Conservation (phyloP, 192 early-diverging fungal species). For the Funneliformis geosporum region DNA sequence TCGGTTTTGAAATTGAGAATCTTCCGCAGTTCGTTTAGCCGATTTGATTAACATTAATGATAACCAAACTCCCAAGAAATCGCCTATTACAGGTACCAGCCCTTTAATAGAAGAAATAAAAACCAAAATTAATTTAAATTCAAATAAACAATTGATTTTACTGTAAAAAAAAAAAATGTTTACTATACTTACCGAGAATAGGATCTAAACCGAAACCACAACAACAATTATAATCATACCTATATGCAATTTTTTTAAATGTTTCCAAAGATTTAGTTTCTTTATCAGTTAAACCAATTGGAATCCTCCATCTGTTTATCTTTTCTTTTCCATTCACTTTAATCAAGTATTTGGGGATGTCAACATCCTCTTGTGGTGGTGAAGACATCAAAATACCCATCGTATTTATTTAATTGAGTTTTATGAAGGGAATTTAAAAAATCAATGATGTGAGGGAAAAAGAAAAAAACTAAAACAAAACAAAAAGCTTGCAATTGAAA, state of each 20-base stretch:
- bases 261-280: neutral
- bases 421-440: neutral
- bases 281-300: neutral
- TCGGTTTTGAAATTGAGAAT: neutral
- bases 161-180: neutral
- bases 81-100: neutral
- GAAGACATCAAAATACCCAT: neutral
- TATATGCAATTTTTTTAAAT: neutral
- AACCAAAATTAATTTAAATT: neutral
- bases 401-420: neutral
- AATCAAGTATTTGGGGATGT: neutral
- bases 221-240: neutral
- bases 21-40: too few relatives aligned
- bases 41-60: neutral
- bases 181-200: neutral
- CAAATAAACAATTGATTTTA: too few relatives aligned
- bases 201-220: neutral
- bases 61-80: neutral
- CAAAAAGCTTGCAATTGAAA: too few relatives aligned
- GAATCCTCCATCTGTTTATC: neutral
- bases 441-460: too few relatives aligned
- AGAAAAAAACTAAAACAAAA: too few relatives aligned
- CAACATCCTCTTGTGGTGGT: neutral
- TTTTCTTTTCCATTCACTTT: neutral
- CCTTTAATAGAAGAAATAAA: neutral